Conservation (phyloP, 2,329 filamentous ascomycete genomes). For the Monosporascus cannonballus region DNA sequence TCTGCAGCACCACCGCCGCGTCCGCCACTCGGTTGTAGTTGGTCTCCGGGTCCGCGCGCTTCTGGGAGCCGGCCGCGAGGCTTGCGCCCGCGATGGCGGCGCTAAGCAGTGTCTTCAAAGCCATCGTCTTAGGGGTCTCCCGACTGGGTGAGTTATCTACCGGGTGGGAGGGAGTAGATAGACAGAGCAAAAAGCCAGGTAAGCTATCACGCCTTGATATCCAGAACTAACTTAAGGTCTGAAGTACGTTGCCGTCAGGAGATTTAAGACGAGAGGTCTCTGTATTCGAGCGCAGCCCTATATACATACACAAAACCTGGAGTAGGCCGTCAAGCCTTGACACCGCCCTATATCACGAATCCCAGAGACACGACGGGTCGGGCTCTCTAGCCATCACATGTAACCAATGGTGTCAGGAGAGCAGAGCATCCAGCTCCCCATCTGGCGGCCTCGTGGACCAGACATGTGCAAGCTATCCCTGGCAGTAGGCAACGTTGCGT, state of each 20-base stretch:
- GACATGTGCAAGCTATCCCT: not conserved
- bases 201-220: no score
- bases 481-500: not conserved
- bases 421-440: not conserved
- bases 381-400: not conserved
- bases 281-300: no score
- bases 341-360: no score
- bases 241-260: no score
- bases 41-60: conserved; percentile 7
- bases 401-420: not conserved
- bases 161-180: not conserved
- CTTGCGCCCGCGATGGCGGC: not conserved
- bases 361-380: no score
- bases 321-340: no score
- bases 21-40: conserved; percentile 29
- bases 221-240: no score
- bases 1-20: conserved; percentile 42
- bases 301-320: no score
- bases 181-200: not conserved
- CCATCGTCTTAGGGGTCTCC: not conserved
- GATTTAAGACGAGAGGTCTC: no score
- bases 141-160: not conserved
- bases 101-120: not conserved
- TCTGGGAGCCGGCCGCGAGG: not conserved
- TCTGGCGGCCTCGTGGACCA: not conserved